These are phyloP conservation scores for Hygrocybe punicea DNA, from an alignment of 768 basidiomycete species.

Conservation along the genomic window DNA sequence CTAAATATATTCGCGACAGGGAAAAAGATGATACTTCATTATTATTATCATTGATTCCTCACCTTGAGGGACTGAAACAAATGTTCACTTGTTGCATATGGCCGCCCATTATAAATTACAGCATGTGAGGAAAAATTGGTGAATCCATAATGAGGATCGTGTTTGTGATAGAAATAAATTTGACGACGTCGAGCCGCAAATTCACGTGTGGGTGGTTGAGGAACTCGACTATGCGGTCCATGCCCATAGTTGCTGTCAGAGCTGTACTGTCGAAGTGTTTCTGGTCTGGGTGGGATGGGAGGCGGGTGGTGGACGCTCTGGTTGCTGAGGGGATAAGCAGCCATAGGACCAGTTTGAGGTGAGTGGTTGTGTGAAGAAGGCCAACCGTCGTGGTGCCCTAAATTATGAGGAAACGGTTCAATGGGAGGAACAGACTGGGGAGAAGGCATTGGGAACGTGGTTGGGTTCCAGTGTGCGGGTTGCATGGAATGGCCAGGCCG, in stretches of 20 bases:
- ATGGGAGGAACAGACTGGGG: no score
- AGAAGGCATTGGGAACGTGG: no score
- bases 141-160: constrained; percentile 39
- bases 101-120: constrained; percentile 39
- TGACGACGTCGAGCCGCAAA: constrained; percentile 21
- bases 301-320: no score
- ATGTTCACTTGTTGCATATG: constrained; percentile 52
- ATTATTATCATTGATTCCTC: not conserved
- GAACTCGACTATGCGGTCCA: no score
- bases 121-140: constrained; percentile 45
- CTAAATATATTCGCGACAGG: constrained; percentile 23
- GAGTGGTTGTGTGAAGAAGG: no score
- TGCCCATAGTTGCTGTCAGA: no score
- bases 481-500: constrained; percentile 39
- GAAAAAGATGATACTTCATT: not conserved
- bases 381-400: no score
- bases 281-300: no score
- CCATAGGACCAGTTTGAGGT: no score
- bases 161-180: constrained; percentile 48
- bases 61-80: constrained; percentile 51
- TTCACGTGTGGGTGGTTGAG: not conserved
- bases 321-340: no score
- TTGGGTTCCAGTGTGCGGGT: constrained; percentile 22
- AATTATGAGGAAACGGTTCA: no score
- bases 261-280: no score